A percentile compares a stretch with the other conserved stretches of the same genome.
Evolutionary conservation across 441 rosid species (phyloP).

Genomic region (Pelargonium citronellum): DNA sequence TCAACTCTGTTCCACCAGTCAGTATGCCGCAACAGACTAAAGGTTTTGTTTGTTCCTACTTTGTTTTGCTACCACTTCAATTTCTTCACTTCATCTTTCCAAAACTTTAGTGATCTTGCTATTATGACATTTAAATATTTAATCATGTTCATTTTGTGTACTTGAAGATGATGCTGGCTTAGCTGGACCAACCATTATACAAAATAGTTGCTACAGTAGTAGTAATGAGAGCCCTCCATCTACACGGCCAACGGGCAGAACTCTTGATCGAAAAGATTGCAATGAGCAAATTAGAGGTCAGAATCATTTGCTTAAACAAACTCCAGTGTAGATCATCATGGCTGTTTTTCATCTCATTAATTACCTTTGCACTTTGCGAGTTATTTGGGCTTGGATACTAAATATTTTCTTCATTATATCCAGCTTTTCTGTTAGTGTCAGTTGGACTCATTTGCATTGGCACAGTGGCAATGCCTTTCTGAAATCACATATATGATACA

Average conservation of each 20-base stretch:
- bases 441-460: too few species aligned
- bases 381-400: too few species aligned
- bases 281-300: conserved; percentile 1
- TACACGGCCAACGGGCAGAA: background rate
- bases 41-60: background rate
- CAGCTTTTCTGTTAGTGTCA: too few species aligned
- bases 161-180: conserved; percentile 5
- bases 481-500: background rate
- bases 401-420: too few species aligned
- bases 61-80: background rate
- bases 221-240: background rate
- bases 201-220: background rate
- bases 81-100: too few species aligned
- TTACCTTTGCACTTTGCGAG: too few species aligned
- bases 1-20: conserved; percentile 1
- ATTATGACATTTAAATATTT: background rate
- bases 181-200: conserved; percentile 5
- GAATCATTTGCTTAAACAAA: background rate
- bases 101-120: background rate
- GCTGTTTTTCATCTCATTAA: too few species aligned
- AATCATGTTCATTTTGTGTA: background rate
- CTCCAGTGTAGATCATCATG: too few species aligned
- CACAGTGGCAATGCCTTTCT: too few species aligned
- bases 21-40: background rate
- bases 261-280: background rate